Percentiles rank a stretch among this genome's conserved stretches.
These are phyloP conservation scores for Acacia concinna DNA, from an alignment of 331 rosid genomes.

Conservation along the genomic window DNA sequence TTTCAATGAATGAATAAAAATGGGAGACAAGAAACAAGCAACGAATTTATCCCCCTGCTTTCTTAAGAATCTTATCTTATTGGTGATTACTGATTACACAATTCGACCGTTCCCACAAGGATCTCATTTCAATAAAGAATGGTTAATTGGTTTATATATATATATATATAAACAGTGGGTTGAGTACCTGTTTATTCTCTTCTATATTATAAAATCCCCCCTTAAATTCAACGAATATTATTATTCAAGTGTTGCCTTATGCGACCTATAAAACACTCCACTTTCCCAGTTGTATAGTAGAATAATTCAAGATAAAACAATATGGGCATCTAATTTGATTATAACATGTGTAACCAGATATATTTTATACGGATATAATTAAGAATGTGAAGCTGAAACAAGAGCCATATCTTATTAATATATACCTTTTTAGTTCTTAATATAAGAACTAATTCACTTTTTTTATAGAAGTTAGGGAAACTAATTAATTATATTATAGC, in stretches of 20 bases:
- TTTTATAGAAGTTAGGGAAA: no score
- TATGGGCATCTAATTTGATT: not conserved
- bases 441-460: no score
- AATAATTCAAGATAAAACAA: not conserved
- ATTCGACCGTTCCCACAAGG: conserved; percentile 16
- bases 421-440: no score
- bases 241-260: not conserved
- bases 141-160: no score
- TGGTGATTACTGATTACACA: not conserved
- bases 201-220: not conserved
- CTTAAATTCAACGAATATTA: not conserved
- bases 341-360: not conserved
- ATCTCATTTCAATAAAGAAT: conserved; percentile 12
- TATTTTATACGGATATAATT: no score
- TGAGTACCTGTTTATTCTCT: not conserved
- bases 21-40: conserved; percentile 22
- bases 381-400: no score
- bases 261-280: not conserved
- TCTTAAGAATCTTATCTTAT: conserved; percentile 34
- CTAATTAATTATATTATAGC: no score
- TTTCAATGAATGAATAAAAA: not conserved
- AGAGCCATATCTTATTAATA: no score
- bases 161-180: no score
- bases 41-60: conserved; percentile 58
- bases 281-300: not conserved